Conservation (phyloP, 345 rosid genomes). For the Zanthoxylum bungeanum region DNA sequence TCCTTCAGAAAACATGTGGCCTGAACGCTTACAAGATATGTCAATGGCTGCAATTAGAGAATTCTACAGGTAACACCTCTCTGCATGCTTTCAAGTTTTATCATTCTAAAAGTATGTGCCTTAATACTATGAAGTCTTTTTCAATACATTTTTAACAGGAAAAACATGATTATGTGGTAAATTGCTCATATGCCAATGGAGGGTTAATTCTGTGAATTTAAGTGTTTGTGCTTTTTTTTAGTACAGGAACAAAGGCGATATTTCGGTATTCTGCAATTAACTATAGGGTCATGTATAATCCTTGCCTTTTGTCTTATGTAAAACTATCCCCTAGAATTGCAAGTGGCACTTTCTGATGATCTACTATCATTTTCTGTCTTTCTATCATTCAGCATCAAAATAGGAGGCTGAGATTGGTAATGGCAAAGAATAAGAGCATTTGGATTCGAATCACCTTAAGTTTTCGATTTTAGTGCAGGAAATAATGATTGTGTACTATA, state of each 20-base stretch:
- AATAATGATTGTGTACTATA: not conserved
- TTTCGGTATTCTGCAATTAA: not conserved
- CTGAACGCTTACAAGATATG: conserved; percentile 55
- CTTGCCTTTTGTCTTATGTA: not conserved
- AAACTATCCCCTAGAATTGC: not conserved
- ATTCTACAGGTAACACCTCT: conserved; percentile 69
- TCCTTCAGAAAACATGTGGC: conserved; percentile 44
- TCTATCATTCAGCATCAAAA: too few species aligned
- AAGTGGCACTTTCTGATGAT: not conserved
- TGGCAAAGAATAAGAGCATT: too few species aligned
- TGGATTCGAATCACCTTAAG: not conserved
- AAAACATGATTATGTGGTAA: not conserved
- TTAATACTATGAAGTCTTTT: not conserved
- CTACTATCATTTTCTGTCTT: too few species aligned
- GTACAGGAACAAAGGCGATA: not conserved
- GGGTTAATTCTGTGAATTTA: not conserved
- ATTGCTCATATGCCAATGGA: not conserved
- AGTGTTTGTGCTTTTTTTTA: not conserved
- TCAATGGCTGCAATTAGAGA: conserved; percentile 82
- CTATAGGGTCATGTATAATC: not conserved
- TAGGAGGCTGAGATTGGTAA: too few species aligned
- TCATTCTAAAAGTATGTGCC: too few species aligned
- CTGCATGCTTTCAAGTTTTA: not conserved
- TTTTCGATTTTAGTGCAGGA: not conserved
- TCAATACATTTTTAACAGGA: not conserved